Conservation (phyloP, 305 asterid species). For the Solanum hybrid region DNA sequence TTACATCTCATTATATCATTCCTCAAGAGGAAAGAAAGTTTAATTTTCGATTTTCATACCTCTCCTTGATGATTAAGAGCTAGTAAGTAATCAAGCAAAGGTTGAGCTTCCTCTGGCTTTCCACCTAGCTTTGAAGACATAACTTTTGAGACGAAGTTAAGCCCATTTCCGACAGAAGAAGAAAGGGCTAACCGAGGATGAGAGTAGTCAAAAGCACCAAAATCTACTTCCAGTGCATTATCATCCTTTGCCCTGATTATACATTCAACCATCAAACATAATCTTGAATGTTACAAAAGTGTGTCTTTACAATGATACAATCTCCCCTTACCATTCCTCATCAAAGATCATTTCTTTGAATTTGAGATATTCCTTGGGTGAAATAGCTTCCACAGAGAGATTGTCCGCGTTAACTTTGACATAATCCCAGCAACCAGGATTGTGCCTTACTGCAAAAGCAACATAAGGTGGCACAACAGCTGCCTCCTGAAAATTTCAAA, state of each 20-base stretch:
- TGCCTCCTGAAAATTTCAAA: slow-evolving; percentile 51
- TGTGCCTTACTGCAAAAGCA: slow-evolving; percentile 60
- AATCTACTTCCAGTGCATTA: slow-evolving; percentile 64
- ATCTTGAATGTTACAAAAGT: neutral
- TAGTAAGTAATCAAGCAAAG: slow-evolving; percentile 48
- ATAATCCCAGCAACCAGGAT: slow-evolving; percentile 66
- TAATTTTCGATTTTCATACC: slow-evolving; percentile 26
- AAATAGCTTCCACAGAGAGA: slow-evolving; percentile 43
- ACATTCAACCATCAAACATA: neutral
- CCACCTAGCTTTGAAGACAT: slow-evolving; percentile 49
- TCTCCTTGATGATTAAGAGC: slow-evolving; percentile 60
- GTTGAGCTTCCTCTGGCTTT: slow-evolving; percentile 39
- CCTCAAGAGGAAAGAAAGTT: neutral
- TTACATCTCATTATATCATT: neutral
- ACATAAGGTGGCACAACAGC: slow-evolving; percentile 63
- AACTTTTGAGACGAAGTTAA: slow-evolving; percentile 45
- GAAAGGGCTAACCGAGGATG: slow-evolving; percentile 41
- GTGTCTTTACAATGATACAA: neutral
- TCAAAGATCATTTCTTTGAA: slow-evolving; percentile 54
- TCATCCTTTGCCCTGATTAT: slow-evolving; percentile 65
- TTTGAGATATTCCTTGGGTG: slow-evolving; percentile 50
- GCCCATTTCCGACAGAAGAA: slow-evolving; percentile 63
- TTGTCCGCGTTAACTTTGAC: slow-evolving; percentile 54
- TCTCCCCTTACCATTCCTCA: slow-evolving; percentile 44
- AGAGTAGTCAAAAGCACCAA: slow-evolving; percentile 53